Base-by-base conservation (phyloP, 805 yeast genomes). In the Blastobotrys americana region DNA sequence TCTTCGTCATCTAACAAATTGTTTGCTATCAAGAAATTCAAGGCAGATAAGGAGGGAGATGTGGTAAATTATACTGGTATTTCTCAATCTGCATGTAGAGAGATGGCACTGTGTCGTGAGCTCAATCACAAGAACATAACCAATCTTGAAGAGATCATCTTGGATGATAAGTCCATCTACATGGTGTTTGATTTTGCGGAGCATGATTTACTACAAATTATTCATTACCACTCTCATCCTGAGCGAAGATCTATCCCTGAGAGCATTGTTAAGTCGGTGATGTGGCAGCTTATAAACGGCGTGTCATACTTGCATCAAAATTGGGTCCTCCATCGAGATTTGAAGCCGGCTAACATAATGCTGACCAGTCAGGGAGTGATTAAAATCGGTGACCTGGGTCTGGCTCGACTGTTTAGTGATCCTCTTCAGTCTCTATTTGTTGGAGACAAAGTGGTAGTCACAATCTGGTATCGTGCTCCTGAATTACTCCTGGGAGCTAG, bases 261-360 rank as follows among this genome's bases (percentile, higher is more conserved):
- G 47, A 65, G 74, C 37, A 83, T 88, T 39, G 70, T 89, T 19
- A 87, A 89, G 58, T 83, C 95, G 1, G 81, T 89, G 21, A 74
- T 87, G 63, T 88, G 93, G 88, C 99, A 93, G 66, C 82, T 94
- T 3, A 63, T 93, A 21, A 85, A 85, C 56, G 99, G 98, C 3
- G 89, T 93, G 2, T 78, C 88, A 0, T 93, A 82, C 58, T 65
- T 93, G 36, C 99, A 93, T 64, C 90, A 88, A 62, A 90, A 93
- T 64, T 93, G 98, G 97, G 80, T 93, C 2, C 69, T 93, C 41
- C 99, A 93, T 64, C 73, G 99, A 50, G 99, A 93, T 65, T 72
- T 93, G 51, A 93, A 93, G 58, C 99, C 99, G 1, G 98, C 98
- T 2, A 90, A 90, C 65, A 90, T 93, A 52, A 93, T 90, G 97